Evolutionary conservation across 23 red algal genomes (phyloP).

Genomic region (Gracilaria gracilis): DNA sequence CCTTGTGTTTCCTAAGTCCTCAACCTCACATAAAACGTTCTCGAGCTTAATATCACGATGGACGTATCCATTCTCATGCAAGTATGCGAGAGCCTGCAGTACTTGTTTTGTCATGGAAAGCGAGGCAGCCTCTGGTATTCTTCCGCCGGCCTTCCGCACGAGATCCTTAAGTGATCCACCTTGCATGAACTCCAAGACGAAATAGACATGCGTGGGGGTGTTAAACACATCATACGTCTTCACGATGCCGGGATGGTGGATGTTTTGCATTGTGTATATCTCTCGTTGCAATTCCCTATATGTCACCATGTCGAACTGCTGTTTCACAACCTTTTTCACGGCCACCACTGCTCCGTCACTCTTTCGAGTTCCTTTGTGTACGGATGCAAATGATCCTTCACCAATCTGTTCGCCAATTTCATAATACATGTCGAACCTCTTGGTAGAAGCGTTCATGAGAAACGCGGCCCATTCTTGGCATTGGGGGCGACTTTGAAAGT

Average conservation of each 20-base stretch:
- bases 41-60: conserved; percentile 65
- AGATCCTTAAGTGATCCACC: conserved; percentile 64
- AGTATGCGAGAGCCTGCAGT: conserved; percentile 21
- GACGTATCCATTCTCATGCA: conserved; percentile 40
- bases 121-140: conserved; percentile 8
- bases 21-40: conserved; percentile 52
- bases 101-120: conserved; percentile 12
- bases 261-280: conserved; percentile 19
- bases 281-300: conserved; percentile 52
- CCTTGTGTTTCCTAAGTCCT: conserved; percentile 3
- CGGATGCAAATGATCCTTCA: conserved; percentile 64
- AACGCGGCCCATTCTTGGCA: conserved; percentile 27
- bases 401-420: conserved; percentile 55
- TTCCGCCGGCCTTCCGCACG: conserved; percentile 35
- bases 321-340: conserved; percentile 46
- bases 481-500: conserved; percentile 11
- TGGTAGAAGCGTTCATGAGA: conserved; percentile 27
- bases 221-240: conserved; percentile 47
- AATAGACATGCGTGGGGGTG: conserved; percentile 14
- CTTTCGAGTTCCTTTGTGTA: conserved; percentile 43
- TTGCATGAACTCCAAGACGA: conserved; percentile 70
- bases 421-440: conserved; percentile 13
- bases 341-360: conserved; percentile 31
- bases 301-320: conserved; percentile 39
- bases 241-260: conserved; percentile 35